A percentile compares a stretch with the other conserved stretches of the same genome.
phyloP scores from a whole-genome alignment of 371 early-diverging fungal genomes.

The Mucor racemosus region DNA sequence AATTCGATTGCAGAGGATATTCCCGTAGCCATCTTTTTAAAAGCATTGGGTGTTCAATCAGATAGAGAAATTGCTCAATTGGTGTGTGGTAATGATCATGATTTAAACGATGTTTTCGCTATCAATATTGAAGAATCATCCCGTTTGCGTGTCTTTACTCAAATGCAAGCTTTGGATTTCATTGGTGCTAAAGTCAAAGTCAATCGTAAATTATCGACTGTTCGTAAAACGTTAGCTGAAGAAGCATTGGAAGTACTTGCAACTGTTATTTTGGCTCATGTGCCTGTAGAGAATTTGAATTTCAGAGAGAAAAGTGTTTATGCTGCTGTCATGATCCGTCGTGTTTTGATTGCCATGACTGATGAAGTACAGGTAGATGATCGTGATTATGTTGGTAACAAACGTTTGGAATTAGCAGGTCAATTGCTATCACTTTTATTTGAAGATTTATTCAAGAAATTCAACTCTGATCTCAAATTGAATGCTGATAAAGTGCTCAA shows the following conservation, averaged over 20 bases:
- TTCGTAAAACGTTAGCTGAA: slow-evolving; percentile 74
- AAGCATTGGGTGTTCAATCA: slow-evolving; percentile 95
- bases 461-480: slow-evolving; percentile 90
- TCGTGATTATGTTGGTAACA: slow-evolving; percentile 99
- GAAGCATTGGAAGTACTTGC: slow-evolving; percentile 94
- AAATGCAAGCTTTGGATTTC: slow-evolving; percentile 92
- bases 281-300: slow-evolving; percentile 90
- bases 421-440: slow-evolving; percentile 97
- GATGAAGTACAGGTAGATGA: slow-evolving; percentile 93
- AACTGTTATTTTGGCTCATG: slow-evolving; percentile 94
- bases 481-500: slow-evolving; percentile 94
- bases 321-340: slow-evolving; percentile 97
- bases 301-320: slow-evolving; percentile 96
- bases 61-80: slow-evolving; percentile 97
- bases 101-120: slow-evolving; percentile 83
- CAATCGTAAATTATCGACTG: slow-evolving; percentile 60
- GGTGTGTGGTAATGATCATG: slow-evolving; percentile 87
- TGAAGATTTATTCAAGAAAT: slow-evolving; percentile 99
- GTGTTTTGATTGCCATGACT: slow-evolving; percentile 88
- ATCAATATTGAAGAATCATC: slow-evolving; percentile 92
- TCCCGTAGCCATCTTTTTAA: slow-evolving; percentile 89
- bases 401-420: slow-evolving; percentile 99
- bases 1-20: slow-evolving; percentile 95
- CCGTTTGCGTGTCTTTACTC: slow-evolving; percentile 79
- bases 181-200: slow-evolving; percentile 86